These are phyloP conservation scores for Fraxinus baroniana DNA, from an alignment of 305 asterid genomes.

Conservation along the genomic window DNA sequence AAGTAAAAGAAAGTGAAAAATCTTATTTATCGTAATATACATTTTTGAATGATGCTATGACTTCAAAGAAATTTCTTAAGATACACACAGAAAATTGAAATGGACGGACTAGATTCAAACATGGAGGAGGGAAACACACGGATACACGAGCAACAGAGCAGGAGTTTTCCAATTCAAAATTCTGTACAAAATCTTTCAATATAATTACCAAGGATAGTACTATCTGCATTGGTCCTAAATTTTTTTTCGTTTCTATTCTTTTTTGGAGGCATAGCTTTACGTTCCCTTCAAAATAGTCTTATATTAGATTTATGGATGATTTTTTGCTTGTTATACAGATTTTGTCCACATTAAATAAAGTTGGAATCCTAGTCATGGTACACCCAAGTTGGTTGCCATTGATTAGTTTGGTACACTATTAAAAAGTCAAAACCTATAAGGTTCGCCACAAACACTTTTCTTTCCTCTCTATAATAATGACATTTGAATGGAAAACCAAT, in stretches of 20 bases:
- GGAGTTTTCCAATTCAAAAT: too few species aligned
- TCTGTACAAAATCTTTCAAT: too few species aligned
- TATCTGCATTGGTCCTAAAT: neutral
- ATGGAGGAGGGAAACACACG: too few species aligned
- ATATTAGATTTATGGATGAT: neutral
- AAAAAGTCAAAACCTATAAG: slow-evolving; percentile 50
- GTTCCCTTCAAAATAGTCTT: neutral
- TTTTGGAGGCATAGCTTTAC: neutral
- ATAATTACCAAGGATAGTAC: neutral
- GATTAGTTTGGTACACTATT: slow-evolving; percentile 36
- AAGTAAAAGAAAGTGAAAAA: too few species aligned
- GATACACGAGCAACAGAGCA: too few species aligned
- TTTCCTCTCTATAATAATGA: slow-evolving; percentile 60
- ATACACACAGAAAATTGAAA: too few species aligned
- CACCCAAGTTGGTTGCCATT: slow-evolving; percentile 60
- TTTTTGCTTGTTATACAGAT: slow-evolving; percentile 25
- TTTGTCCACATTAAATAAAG: slow-evolving; percentile 37
- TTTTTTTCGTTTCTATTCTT: neutral
- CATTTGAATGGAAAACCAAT: slow-evolving; percentile 48
- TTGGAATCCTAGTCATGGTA: slow-evolving; percentile 78
- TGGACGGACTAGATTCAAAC: too few species aligned
- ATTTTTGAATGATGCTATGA: too few species aligned
- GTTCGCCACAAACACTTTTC: slow-evolving; percentile 62
- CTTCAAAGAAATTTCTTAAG: too few species aligned
- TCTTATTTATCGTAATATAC: too few species aligned